Evolutionary conservation across 2,329 filamentous ascomycete species (phyloP), one percentile per base, ranked within the genome.

Genomic region (Pseudogymnoascus sp.): DNA sequence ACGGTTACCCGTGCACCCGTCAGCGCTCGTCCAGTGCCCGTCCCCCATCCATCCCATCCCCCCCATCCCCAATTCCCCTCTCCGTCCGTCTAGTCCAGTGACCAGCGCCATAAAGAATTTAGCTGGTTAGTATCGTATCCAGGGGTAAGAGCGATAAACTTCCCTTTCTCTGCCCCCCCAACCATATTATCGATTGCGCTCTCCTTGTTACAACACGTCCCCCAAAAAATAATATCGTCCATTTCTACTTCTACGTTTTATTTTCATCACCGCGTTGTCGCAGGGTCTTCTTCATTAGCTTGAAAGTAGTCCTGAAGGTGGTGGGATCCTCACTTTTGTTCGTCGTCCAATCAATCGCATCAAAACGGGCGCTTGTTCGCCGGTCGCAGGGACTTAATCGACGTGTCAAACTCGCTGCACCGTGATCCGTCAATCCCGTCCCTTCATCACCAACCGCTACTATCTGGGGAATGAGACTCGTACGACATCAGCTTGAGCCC

Each of bases 361-460:
- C 12, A 3, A 53, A 42, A 49, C 43, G 43, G 43, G 43, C 43
- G 43, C 43, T 53, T 53, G 43, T 53, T 53, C 43, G 43, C 23
- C 43, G 16, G 43, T 49, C 43, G 43, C 43, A 49, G 43, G 43
- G 43, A 49, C 43, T 49, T 53, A 53, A 53, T 53, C 43, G 43
- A 53, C 43, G 43, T 53, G 43, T 53, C 43, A 53, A 53, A 53
- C 43, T 53, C 43, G 23, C 43, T 53, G 43, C 23, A 31, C 23
- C 43, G 43, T 53, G 23, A 53, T 53, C 43, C 43, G 43, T 53
- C 43, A 53, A 31, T 53, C 43, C 43, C 43, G 43, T 53, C 43
- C 43, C 43, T 16, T 53, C 43, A 53, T 53, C 43, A 53, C 23
- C 43, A 46, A 28, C 43, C 14, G 23, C 14, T 53, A 23, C 14